Base-by-base conservation (phyloP, 2,329 filamentous ascomycete genomes). In the Huntiella decipiens region DNA sequence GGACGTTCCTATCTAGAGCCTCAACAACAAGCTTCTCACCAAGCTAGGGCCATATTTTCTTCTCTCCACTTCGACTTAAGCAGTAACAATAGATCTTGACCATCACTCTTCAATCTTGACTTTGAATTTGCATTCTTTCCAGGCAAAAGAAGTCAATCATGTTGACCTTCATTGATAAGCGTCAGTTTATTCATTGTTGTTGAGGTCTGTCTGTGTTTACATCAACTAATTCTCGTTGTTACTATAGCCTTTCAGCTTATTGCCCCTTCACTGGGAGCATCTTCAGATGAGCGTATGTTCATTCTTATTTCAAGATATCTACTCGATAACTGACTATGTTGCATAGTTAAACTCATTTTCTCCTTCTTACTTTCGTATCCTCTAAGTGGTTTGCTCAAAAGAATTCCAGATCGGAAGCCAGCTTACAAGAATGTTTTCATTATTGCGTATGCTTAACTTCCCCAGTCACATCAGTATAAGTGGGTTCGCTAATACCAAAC, bases 351-450 rank as follows among this genome's bases (percentile, higher is more conserved):
- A 61, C 80, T 96, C 54, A 80, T 95, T 55, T 79, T 78, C 58
- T 85, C 83, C 5, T 93, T 96, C 61, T 69, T 98, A 41, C 62
- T 94, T 35, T 96, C 91, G 8, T 98, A 93, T 58, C 91, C 91
- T 2, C 71, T 98, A 46, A 85, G 91, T 41, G 91, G 73, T 17
- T 60, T 93, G 19, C 70, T 98, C 6, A 98, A 98, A 62, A 75
- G 91, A 45, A 71, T 98, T 15, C 88, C 91, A 31, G 91, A 98
- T 64, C 65, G 74, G 42, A 77, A 80, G 44, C 88, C 88, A 46
- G 77, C 77, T 55, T 73, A 76, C 55, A 96, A 96, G 65, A 96
- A 96, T 60, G 58, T 78, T 12, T 96, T 95, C 62, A 84, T 81
- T 51, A 79, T 96, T 52, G 65, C 67, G 82, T 84, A 67, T 51